Conservation (phyloP, 345 rosid species). For the Brassica juncea region DNA sequence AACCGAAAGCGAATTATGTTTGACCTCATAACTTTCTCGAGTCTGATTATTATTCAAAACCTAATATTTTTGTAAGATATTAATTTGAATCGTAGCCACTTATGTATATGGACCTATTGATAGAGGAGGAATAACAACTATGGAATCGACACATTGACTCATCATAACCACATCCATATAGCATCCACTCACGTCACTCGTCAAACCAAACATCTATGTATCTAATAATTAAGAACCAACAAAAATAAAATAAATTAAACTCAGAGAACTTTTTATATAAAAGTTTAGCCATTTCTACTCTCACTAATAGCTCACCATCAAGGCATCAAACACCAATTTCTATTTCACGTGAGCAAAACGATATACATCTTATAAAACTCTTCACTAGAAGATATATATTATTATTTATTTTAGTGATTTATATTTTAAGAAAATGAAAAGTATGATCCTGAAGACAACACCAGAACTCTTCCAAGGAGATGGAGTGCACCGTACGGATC, state of each 20-base stretch:
- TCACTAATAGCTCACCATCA: constrained; percentile 27
- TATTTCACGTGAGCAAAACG: constrained; percentile 18
- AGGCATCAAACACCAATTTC: constrained; percentile 28
- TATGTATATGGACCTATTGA: constrained; percentile 22
- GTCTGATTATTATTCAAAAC: constrained; percentile 6
- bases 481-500: constrained; percentile 35
- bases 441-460: constrained; percentile 40
- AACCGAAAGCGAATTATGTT: neutral
- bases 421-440: constrained; percentile 37
- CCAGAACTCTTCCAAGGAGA: constrained; percentile 38
- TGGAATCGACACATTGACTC: constrained; percentile 30
- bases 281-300: constrained; percentile 23
- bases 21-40: constrained; percentile 12
- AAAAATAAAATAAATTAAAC: constrained; percentile 18
- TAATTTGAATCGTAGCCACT: constrained; percentile 22
- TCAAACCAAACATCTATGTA: constrained; percentile 21
- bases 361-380: neutral
- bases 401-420: constrained; percentile 5
- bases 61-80: neutral
- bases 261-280: neutral
- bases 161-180: constrained; percentile 36
- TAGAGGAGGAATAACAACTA: constrained; percentile 20
- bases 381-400: neutral
- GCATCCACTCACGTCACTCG: constrained; percentile 40
- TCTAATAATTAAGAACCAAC: constrained; percentile 22